A percentile compares a stretch with the other conserved stretches of the same genome.
Evolutionary conservation across 129 eudicot species (phyloP).

Genomic region (Lactuca sativa): DNA sequence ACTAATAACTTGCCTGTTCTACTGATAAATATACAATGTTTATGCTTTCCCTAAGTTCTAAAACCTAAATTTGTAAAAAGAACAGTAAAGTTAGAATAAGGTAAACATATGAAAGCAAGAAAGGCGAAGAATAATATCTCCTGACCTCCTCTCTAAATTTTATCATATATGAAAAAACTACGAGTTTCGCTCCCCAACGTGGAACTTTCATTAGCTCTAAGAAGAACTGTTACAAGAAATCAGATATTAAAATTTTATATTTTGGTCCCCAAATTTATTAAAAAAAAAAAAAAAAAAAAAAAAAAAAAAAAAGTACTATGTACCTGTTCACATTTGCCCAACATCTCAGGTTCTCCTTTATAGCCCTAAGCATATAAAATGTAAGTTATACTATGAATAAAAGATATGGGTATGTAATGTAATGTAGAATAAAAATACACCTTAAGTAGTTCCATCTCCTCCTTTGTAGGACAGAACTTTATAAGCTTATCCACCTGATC

Average conservation of each 20-base stretch:
- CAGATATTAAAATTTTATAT: too few species aligned
- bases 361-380: slow-evolving; percentile 55
- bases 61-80: slow-evolving; percentile 39
- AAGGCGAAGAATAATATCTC: too few species aligned
- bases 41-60: slow-evolving; percentile 58
- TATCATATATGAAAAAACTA: too few species aligned
- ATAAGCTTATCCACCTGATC: slow-evolving; percentile 96
- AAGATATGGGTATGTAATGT: not conserved
- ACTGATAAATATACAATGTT: slow-evolving; percentile 54
- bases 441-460: slow-evolving; percentile 93
- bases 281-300: too few species aligned
- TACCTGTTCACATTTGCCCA: slow-evolving; percentile 41
- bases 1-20: slow-evolving; percentile 33
- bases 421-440: slow-evolving; percentile 24
- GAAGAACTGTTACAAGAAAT: too few species aligned
- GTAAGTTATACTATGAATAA: slow-evolving; percentile 20
- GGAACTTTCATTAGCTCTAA: too few species aligned
- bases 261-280: too few species aligned
- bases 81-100: not conserved
- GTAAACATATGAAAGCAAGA: not conserved
- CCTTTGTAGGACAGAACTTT: slow-evolving; percentile 97
- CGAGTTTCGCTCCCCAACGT: too few species aligned
- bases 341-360: slow-evolving; percentile 63
- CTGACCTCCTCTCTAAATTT: too few species aligned
- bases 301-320: not conserved